phyloP scores from a whole-genome alignment of 75 land plant genomes.

The Pinus albicaulis region DNA sequence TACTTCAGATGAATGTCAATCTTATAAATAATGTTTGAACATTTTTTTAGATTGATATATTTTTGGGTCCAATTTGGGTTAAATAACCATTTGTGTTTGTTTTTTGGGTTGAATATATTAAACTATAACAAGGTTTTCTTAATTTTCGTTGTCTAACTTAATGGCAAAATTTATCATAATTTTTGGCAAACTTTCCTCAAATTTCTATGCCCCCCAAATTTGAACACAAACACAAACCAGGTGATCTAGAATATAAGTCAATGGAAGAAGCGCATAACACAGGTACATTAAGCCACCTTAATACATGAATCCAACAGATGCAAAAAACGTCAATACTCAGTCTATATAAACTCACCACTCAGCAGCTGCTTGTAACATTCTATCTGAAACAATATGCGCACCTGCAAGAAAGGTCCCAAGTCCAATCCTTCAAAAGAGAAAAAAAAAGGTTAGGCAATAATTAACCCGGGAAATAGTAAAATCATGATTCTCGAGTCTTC shows the following conservation, averaged over 20 bases:
- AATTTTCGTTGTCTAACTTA: too few species aligned
- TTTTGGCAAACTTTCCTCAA: too few species aligned
- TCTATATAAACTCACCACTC: constrained; percentile 41
- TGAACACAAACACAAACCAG: too few species aligned
- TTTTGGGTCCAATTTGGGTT: too few species aligned
- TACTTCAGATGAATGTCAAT: too few species aligned
- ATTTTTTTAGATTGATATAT: too few species aligned
- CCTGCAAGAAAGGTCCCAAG: constrained; percentile 72
- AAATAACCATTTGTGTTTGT: too few species aligned
- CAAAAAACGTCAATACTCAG: neutral
- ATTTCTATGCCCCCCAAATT: too few species aligned
- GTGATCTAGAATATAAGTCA: neutral
- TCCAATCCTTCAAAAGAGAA: constrained; percentile 60
- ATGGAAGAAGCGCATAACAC: neutral
- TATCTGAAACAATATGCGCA: constrained; percentile 63
- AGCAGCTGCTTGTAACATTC: constrained; percentile 79
- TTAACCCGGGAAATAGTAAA: neutral
- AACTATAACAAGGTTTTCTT: too few species aligned
- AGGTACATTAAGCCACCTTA: neutral
- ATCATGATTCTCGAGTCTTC: neutral
- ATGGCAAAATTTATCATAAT: too few species aligned
- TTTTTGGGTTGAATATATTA: too few species aligned
- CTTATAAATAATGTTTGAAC: too few species aligned
- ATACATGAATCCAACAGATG: neutral
- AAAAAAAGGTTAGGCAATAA: neutral